Evolutionary conservation across 805 yeast genomes (phyloP), one percentile per base, ranked within the genome.

Genomic region (Saturnispora kantuleensis): DNA sequence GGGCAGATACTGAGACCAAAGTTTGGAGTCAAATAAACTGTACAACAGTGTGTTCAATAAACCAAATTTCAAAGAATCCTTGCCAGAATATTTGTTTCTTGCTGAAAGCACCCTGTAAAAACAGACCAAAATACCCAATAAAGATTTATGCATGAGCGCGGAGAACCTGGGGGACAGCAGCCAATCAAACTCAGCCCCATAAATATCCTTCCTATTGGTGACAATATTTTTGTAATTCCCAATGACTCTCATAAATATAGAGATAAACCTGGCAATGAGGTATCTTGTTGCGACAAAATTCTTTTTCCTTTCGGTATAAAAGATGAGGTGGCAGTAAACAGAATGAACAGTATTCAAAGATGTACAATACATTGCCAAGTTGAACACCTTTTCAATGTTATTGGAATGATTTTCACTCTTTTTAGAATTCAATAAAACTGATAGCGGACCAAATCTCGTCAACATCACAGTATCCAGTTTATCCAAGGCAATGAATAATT

Each of bases 301-400:
- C n/a, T 57, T 59, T 13, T 50, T 45, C 35, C 31, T 41, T 36
- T 71, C 71, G 7, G 38, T 17, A 44, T 66, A 73, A 42, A 69
- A 50, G 49, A 65, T 65, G n/a, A 73, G 54, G 50, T 72, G 70
- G 47, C 65, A 67, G 38, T 63, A 65, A 4, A 70, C 50, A 2
- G 74, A 60, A 41, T 68, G 60, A 28, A 65, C 53, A 47, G 71
- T 61, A 3, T 68, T 55, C 35, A 55, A 54, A 8, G 62, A 46
- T 36, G 58, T 57, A 10, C 53, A 41, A 35, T 54, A 62, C 4
- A 51, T 48, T 9, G 48, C 34, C 10, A 60, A 47, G 5, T 42
- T 47, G 18, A 45, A 51, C 10, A 53, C 57, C 36, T 53, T 62
- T 11, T 49, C 41, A 5, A 59, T 43, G 39, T 55, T 58, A 1